These are phyloP conservation scores for Paramyrothecium sp. DNA, from an alignment of 2,329 filamentous ascomycete genomes.

Conservation along the genomic window DNA sequence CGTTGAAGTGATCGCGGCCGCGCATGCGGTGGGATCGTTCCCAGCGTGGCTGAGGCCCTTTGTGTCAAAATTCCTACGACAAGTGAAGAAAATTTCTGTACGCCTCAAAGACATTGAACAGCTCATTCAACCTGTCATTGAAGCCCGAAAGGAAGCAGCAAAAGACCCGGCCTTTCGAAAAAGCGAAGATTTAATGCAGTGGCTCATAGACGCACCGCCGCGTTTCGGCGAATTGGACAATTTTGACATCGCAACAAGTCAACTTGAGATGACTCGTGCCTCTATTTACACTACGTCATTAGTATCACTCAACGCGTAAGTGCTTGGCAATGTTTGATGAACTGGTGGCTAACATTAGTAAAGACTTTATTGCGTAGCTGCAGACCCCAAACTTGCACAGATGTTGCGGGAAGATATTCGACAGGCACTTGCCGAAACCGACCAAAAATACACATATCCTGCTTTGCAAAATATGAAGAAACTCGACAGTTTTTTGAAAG, in stretches of 20 bases:
- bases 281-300: slow-evolving; percentile 52
- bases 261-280: slow-evolving; percentile 44
- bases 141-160: slow-evolving; percentile 19
- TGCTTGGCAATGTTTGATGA: not conserved
- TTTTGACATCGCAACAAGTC: slow-evolving; percentile 35
- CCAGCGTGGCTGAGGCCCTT: slow-evolving; percentile 28
- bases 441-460: slow-evolving; percentile 30
- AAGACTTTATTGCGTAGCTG: slow-evolving; percentile 44
- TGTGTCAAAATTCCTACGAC: slow-evolving; percentile 28
- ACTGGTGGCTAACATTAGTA: too few relatives aligned
- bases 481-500: slow-evolving; percentile 39
- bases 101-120: slow-evolving; percentile 28
- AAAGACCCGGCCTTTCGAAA: slow-evolving; percentile 17
- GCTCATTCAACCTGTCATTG: slow-evolving; percentile 35
- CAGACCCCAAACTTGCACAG: slow-evolving; percentile 47
- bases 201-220: slow-evolving; percentile 38
- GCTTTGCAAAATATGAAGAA: slow-evolving; percentile 37
- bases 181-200: slow-evolving; percentile 47
- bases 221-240: slow-evolving; percentile 29
- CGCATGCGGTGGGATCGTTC: slow-evolving; percentile 23
- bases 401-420: slow-evolving; percentile 51
- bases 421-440: slow-evolving; percentile 30
- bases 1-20: slow-evolving; percentile 36
- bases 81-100: slow-evolving; percentile 28
- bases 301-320: slow-evolving; percentile 41